Evolutionary conservation across 2,329 filamentous ascomycete genomes (phyloP).

Genomic region (Fusarium succisae): DNA sequence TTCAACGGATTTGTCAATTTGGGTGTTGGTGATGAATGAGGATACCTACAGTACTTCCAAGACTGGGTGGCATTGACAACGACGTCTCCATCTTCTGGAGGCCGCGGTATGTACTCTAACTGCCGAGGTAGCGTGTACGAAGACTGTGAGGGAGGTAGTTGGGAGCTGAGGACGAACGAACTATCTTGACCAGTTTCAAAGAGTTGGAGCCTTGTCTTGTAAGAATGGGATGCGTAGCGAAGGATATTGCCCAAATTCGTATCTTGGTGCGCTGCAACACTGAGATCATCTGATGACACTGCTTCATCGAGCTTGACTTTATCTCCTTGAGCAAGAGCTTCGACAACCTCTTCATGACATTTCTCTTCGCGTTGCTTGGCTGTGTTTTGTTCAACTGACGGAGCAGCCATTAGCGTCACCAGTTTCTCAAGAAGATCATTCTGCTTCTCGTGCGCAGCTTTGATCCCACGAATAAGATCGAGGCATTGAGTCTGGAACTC

Average conservation of each 20-base stretch:
- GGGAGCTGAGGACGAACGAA: background rate
- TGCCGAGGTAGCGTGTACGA: background rate
- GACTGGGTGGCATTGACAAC: background rate
- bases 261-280: background rate
- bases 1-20: background rate
- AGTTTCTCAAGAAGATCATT: background rate
- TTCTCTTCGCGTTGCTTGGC: no score
- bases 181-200: background rate
- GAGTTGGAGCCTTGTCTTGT: background rate
- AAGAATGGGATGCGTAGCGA: background rate
- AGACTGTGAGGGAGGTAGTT: background rate
- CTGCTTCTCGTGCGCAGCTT: background rate
- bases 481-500: background rate
- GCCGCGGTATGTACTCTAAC: background rate
- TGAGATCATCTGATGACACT: background rate
- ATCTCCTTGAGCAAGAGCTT: accelerated
- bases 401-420: background rate
- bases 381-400: background rate
- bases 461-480: background rate
- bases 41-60: background rate
- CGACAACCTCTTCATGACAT: background rate
- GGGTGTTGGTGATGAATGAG: no score
- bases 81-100: background rate
- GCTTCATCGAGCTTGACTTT: no score
- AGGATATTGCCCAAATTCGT: background rate